A percentile compares a stretch with the other conserved stretches of the same genome.
phyloP scores from a whole-genome alignment of 352 stramenopile genomes.

The Phytopythium ostracodes region DNA sequence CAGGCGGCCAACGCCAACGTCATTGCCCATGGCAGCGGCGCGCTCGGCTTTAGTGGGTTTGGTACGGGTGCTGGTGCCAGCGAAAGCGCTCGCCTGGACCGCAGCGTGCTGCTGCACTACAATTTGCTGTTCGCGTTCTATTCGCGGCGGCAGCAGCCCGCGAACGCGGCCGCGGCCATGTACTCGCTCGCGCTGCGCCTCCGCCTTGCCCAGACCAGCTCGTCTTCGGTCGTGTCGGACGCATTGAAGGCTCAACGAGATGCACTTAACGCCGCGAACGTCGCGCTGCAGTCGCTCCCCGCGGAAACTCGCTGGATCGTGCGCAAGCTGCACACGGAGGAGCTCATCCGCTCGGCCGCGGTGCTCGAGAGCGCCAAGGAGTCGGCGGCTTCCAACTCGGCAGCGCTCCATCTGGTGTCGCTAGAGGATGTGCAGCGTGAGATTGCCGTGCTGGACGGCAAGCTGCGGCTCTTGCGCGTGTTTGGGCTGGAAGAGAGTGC shows the following conservation, averaged over 20 bases:
- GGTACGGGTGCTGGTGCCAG: not conserved
- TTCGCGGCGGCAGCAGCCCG: constrained; percentile 51
- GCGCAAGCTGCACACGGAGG: constrained; percentile 65
- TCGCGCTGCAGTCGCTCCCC: constrained; percentile 35
- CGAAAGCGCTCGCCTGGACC: constrained; percentile 24
- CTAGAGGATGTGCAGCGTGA: constrained; percentile 57
- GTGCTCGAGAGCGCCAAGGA: constrained; percentile 8
- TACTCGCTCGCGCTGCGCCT: constrained; percentile 52
- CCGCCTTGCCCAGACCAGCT: constrained; percentile 33
- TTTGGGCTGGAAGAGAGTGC: constrained; percentile 46
- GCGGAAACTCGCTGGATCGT: constrained; percentile 59
- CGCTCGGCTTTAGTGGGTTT: constrained; percentile 6
- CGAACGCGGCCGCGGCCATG: constrained; percentile 57
- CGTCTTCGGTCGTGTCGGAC: constrained; percentile 9
- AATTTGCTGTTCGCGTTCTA: constrained; percentile 74
- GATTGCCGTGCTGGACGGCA: constrained; percentile 55
- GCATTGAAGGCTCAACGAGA: constrained; percentile 60
- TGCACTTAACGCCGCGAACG: constrained; percentile 45
- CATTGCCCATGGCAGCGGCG: constrained; percentile 17
- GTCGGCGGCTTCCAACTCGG: constrained; percentile 8
- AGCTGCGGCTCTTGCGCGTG: constrained; percentile 48
- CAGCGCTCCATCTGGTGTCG: constrained; percentile 55
- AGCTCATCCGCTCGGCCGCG: constrained; percentile 20
- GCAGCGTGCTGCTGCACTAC: constrained; percentile 48
- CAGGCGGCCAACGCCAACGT: constrained; percentile 67